phyloP scores from a whole-genome alignment of 2,329 filamentous ascomycete species.

The Colletotrichum sp. region DNA sequence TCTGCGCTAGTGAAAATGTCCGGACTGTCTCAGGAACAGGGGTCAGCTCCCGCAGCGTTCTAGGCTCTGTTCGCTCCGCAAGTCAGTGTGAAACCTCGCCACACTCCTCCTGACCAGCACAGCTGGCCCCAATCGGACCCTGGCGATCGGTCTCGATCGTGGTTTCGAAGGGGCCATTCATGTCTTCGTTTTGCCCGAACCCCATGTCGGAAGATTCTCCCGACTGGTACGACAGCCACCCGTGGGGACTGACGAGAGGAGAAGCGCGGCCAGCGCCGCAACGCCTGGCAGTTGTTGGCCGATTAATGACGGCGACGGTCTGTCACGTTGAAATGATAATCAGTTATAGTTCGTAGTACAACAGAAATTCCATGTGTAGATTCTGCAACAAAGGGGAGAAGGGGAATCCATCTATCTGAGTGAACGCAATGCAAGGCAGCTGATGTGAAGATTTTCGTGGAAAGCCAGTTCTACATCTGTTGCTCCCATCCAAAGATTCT shows the following conservation, averaged over 20 bases:
- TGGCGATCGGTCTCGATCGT: constrained; percentile 1
- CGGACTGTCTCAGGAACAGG: constrained; percentile 9
- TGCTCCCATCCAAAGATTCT: background rate
- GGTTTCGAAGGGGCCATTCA: background rate
- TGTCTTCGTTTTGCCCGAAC: background rate
- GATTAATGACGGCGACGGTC: constrained; percentile 38
- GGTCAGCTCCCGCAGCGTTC: background rate
- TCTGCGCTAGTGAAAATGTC: constrained; percentile 2
- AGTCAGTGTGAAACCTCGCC: background rate
- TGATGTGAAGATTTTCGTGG: background rate
- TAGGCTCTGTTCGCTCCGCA: background rate
- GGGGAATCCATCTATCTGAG: constrained; percentile 19
- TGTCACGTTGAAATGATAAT: constrained; percentile 44
- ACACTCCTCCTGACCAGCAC: background rate
- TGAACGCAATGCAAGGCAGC: constrained; percentile 8
- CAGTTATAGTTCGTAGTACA: constrained; percentile 40
- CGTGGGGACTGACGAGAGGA: background rate
- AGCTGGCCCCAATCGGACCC: background rate
- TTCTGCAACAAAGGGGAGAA: constrained; percentile 1
- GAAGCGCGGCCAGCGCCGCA: background rate
- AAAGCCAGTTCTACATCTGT: background rate
- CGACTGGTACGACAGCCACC: background rate
- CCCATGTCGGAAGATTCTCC: background rate
- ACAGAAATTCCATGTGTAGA: constrained; percentile 23
- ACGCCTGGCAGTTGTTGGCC: constrained; percentile 8